Percentiles rank a stretch among this genome's conserved stretches.
These are phyloP conservation scores for Picea glauca DNA, from an alignment of 75 land plant genomes.

Conservation along the genomic window DNA sequence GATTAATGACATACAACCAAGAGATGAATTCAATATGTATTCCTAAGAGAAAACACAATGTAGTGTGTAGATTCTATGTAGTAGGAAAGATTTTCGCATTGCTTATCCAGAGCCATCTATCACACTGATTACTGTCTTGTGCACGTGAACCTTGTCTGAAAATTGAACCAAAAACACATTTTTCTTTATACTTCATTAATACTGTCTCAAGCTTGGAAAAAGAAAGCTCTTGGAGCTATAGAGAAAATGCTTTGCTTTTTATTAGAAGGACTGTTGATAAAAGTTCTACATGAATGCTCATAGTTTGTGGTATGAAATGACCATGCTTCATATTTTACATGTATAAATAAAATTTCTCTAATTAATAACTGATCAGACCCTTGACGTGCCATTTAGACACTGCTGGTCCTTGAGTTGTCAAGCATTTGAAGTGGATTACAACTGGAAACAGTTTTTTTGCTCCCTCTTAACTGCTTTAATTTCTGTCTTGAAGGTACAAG, in stretches of 20 bases:
- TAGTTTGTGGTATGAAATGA: background rate
- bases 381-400: background rate
- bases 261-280: background rate
- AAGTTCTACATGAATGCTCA: background rate
- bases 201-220: background rate
- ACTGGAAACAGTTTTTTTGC: background rate
- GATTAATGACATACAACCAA: background rate
- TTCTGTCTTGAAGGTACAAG: slow-evolving; percentile 41
- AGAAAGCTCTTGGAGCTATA: background rate
- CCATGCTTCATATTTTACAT: background rate
- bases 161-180: background rate
- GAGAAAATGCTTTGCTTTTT: background rate
- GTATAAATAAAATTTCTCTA: background rate
- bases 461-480: background rate
- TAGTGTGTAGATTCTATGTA: background rate
- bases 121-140: background rate
- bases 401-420: background rate
- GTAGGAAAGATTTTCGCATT: background rate
- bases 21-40: background rate
- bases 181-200: background rate
- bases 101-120: background rate
- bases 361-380: background rate
- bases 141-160: background rate
- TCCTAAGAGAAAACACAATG: background rate
- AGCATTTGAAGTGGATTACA: background rate